Conservation (phyloP, 2,329 filamentous ascomycete genomes). For the Alternaria tenuissima region DNA sequence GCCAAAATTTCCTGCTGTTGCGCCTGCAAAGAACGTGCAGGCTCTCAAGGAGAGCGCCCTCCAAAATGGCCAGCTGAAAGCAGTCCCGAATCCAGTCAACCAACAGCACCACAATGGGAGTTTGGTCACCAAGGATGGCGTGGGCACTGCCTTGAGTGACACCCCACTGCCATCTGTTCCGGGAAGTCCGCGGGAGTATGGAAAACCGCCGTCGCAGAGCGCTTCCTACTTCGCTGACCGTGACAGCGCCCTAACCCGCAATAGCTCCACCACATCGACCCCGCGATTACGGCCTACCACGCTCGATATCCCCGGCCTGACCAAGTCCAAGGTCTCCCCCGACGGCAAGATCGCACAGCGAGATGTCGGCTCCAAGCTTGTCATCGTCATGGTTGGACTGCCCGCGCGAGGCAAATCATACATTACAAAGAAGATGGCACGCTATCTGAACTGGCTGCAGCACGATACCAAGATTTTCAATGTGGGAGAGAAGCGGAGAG, state of each 20-base stretch:
- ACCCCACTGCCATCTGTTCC: constrained; percentile 70
- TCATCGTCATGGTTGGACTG: constrained; percentile 97
- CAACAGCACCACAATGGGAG: constrained; percentile 26
- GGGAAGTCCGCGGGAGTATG: constrained; percentile 69
- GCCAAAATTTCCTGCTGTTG: constrained; percentile 19
- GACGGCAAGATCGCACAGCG: constrained; percentile 92
- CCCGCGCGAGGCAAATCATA: constrained; percentile 97
- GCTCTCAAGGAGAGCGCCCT: constrained; percentile 32
- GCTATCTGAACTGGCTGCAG: constrained; percentile 96
- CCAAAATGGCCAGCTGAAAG: constrained; percentile 42
- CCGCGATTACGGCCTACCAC: constrained; percentile 90
- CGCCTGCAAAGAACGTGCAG: constrained; percentile 34
- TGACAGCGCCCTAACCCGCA: constrained; percentile 70
- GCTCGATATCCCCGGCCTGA: constrained; percentile 95
- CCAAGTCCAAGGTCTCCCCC: constrained; percentile 91
- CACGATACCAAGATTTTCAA: constrained; percentile 98
- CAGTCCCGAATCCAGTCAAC: constrained; percentile 23
- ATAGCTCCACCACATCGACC: constrained; percentile 79
- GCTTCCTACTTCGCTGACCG: constrained; percentile 29
- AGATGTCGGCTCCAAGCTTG: constrained; percentile 94
- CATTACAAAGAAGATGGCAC: constrained; percentile 96
- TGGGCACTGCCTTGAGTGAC: constrained; percentile 66
- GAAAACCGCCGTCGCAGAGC: constrained; percentile 27
- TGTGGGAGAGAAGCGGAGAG: constrained; percentile 87
- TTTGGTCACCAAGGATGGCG: constrained; percentile 49